Evolutionary conservation across 2,329 filamentous ascomycete species (phyloP), one percentile per base, ranked within the genome.

Genomic region (Claviceps africana): DNA sequence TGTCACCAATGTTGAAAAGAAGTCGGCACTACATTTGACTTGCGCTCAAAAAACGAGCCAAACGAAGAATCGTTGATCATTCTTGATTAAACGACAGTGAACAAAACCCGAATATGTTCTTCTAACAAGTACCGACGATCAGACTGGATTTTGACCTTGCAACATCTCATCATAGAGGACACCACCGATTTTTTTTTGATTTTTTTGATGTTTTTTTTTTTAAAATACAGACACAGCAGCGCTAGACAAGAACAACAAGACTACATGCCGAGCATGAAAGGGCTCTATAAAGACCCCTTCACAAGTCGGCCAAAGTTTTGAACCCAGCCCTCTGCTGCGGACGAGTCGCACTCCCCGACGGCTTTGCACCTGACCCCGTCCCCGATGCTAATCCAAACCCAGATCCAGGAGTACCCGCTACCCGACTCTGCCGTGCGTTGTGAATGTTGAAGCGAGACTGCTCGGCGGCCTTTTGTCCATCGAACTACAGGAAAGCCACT

Each of bases 391-490:
- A n/a, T 6, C 45, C 42, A 22, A 50, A 47, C 2, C 53, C 39
- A 21, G 53, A 46, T 7, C 13, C 39, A 28, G 51, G 30, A n/a
- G n/a, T n/a, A 11, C 21, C 47, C 33, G 50, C 47, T 19, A 54
- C 31, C 5, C 48, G 35, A 22, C 54, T 50, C 46, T 52, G 19
- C 25, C 42, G 62, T 11, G 54, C 48, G 21, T 67, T 74, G 50
- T 75, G 70, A 17, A 76, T 60, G 55, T 83, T 83, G 66, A 80
- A 84, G 17, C 66, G 67, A 21, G 79, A 83, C 46, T 70, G 72
- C 64, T 82, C 75, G 2, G 79, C 81, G 3, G 79, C 71, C 59
- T 76, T 77, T 64, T 81, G 82, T 0, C 78, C 75, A 60, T 84
- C 81, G 51, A 83, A 72, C 74, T 82, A 59, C 51, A 52, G 30